These are phyloP conservation scores for Cladophialophora immunda DNA, from an alignment of 2,329 filamentous ascomycete genomes.

Conservation along the genomic window DNA sequence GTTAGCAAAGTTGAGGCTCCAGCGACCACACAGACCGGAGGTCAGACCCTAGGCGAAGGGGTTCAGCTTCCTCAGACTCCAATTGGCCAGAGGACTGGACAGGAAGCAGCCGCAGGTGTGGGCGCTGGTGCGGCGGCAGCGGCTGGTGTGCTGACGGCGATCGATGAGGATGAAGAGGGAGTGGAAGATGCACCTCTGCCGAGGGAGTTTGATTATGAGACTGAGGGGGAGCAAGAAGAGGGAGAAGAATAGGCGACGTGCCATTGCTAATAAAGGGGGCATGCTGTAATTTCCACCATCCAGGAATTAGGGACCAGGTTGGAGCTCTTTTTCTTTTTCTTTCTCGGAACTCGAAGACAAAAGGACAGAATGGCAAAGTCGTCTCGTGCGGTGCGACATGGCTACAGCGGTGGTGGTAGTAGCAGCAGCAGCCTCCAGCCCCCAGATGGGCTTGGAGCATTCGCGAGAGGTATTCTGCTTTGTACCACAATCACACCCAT, in stretches of 20 bases:
- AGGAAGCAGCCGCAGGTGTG: constrained; percentile 43
- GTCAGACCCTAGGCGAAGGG: constrained; percentile 35
- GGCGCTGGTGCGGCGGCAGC: constrained; percentile 71
- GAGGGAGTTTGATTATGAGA: constrained; percentile 57
- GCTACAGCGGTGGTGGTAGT: neutral
- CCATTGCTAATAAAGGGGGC: neutral
- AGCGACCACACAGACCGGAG: constrained; percentile 41
- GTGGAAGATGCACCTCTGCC: constrained; percentile 58
- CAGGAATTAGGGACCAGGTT: constrained; percentile 1
- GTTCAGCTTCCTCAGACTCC: constrained; percentile 41
- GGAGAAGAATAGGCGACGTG: neutral
- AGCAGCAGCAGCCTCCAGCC: neutral
- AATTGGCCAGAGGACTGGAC: constrained; percentile 42
- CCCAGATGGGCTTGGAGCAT: neutral
- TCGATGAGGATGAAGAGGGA: constrained; percentile 74
- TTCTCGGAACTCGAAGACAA: neutral
- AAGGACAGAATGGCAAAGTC: neutral
- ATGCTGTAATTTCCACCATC: constrained; percentile 5
- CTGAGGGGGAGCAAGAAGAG: constrained; percentile 43
- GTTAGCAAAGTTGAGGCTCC: constrained; percentile 73
- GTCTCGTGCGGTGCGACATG: neutral
- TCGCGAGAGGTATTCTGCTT: constrained; percentile 1
- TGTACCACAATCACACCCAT: neutral
- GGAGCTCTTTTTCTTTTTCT: neutral
- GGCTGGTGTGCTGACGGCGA: constrained; percentile 81